Evolutionary conservation across 106 monocot species (phyloP), one percentile per base, ranked within the genome.

Genomic region (Acorus gramineus): DNA sequence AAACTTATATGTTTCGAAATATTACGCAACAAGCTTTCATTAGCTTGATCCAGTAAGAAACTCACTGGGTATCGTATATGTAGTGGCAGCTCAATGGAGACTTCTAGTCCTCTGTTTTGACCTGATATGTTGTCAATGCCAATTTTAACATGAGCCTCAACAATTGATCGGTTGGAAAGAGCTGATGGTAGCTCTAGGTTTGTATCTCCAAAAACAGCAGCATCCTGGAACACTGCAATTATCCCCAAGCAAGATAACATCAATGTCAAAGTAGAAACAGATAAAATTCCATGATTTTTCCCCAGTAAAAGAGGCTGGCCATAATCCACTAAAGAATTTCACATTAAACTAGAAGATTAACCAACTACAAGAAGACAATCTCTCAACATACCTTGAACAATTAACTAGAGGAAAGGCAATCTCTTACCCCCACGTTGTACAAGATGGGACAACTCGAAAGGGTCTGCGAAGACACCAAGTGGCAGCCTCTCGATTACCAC

Each of bases 21-120:
- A 46, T 14, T 43, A 4, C 12, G 47, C 28, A 60, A 4, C 8
- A 11, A 49, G 49, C 6, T 12, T 49, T 11, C 1, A 11, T 9
- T 14, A 53, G 8, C 6, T 4, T 2, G 49, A 3, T 51, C 3
- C 51, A 8, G 1, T 28, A 28, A 0, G 8, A 28, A 73, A 74
- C 86, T 84, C 63, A 95, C 94, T 43, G 90, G 90, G 68, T 95
- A 95, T 82, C 94, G 81, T 76, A 79, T 84, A 84, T 95, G 94
- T 56, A 95, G 64, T 50, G 94, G 94, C 71, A 90, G 57, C 54
- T 82, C 79, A 58, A 76, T 45, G 46, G 71, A 66, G 78, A 74
- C 62, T 12, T 80, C 67, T 10, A 61, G 7, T 68, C 11, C 28
- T 10, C 42, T 44, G 59, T 42, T 53, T 52, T 58, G 42, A 42